Evolutionary conservation across 1,284 basidiomycete genomes (phyloP).

Genomic region (Apiotrichum siamense): DNA sequence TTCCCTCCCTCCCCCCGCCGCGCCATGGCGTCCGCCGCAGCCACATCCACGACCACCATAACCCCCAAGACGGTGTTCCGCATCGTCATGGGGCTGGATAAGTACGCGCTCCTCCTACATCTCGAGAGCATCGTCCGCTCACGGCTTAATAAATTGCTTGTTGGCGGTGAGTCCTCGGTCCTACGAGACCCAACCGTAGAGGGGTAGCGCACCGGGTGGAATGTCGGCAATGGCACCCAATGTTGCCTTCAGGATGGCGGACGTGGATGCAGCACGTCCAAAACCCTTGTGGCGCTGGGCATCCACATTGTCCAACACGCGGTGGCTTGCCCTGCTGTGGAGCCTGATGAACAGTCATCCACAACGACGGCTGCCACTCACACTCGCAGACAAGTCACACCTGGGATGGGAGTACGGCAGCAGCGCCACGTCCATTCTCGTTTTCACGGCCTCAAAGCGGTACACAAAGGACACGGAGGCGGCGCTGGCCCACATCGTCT

Average conservation of each 20-base stretch:
- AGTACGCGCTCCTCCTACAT: background rate
- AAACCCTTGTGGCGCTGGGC: no score
- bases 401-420: constrained; percentile 1
- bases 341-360: no score
- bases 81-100: background rate
- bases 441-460: background rate
- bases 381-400: background rate
- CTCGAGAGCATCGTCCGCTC: background rate
- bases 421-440: background rate
- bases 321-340: no score
- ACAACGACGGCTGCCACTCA: background rate
- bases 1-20: no score
- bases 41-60: background rate
- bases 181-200: no score
- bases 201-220: no score
- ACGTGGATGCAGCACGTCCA: no score
- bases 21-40: no score
- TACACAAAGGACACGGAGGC: background rate
- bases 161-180: background rate
- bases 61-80: background rate
- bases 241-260: no score
- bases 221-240: no score
- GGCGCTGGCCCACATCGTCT: background rate
- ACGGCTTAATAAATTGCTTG: background rate
- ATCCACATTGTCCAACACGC: no score